Base-by-base conservation (phyloP, 352 stramenopile genomes). In the Halophytophthora batemanensis region DNA sequence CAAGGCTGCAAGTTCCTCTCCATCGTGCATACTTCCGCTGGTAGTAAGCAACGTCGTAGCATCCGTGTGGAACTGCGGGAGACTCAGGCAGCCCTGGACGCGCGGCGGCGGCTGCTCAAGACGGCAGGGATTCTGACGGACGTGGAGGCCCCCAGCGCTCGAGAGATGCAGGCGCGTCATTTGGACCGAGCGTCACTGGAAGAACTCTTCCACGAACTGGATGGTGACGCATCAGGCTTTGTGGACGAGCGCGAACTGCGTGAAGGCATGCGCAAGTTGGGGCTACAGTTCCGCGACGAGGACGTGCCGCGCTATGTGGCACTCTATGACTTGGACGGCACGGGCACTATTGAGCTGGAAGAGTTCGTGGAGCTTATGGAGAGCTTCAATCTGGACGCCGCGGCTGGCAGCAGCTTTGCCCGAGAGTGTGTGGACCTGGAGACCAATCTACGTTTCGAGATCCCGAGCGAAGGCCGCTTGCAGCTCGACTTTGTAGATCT, bases 1-100 rank as follows among this genome's bases (percentile, higher is more conserved):
- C 78, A 87, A 48, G 81, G 81, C 36, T 92, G 81, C 61, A 92
- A 92, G 48, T 92, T 92, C 42, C 45, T 92, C 17, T 90, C 81
- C 22, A 82, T 92, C 21, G 40, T 72, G 0, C 81, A 92, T 52
- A 67, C 68, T 0, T 67, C 72, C 0, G 42, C 28, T 7, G 25
- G 44, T 6, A 66, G 60, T 17, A 88, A 87, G 53, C 51, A 66
- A 45, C 71, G 66, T 21, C 74, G 75, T 3, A 61, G 55, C 14
- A 88, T 90, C 47, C 80, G 77, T 12, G 63, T 88, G 13, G 81
- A 92, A 28, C 48, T 89, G 23, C 69, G 74, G 5, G 81, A 88
- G 40, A 45, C 54, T 2, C 52, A 64, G 17, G 70, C 74, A 14
- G 64, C 64, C 8, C 36, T 55, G 1, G 77, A 82, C 28, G 69